phyloP scores from a whole-genome alignment of 257 asterid genomes.

The Plectranthus barbatus region DNA sequence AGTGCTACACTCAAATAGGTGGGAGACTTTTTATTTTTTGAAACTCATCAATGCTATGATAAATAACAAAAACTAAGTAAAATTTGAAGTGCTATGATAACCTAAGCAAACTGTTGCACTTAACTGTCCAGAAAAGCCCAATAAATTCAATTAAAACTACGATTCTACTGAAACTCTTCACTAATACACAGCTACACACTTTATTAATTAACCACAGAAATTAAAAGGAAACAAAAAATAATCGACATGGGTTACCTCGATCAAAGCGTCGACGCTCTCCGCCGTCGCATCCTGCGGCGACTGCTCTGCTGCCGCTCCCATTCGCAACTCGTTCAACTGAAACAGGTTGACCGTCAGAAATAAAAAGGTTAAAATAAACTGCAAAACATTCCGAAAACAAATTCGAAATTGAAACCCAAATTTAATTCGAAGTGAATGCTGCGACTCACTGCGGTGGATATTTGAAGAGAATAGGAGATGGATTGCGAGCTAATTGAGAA shows the following conservation, averaged over 20 bases:
- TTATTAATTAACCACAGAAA: not conserved
- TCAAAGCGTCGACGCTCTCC: conserved; percentile 36
- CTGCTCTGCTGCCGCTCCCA: conserved; percentile 32
- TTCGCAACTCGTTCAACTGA: conserved; percentile 5
- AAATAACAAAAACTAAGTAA: too few species aligned
- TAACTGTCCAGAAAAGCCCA: not conserved
- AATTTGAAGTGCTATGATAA: not conserved
- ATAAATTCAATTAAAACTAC: not conserved
- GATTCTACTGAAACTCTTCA: not conserved
- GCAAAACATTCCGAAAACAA: too few species aligned
- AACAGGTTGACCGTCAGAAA: too few species aligned
- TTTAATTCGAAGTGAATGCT: too few species aligned
- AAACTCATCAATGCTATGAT: too few species aligned
- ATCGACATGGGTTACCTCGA: conserved; percentile 31
- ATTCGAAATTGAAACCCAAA: too few species aligned
- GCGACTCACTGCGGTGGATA: too few species aligned
- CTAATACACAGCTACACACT: not conserved
- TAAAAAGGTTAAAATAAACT: too few species aligned
- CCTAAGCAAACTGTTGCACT: not conserved
- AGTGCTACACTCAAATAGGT: not conserved
- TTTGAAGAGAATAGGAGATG: too few species aligned
- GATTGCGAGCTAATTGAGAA: too few species aligned
- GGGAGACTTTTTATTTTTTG: too few species aligned
- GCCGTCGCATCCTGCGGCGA: conserved; percentile 22
- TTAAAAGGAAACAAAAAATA: not conserved